phyloP scores from a whole-genome alignment of 257 asterid species.

The Nicotiana tomentosiformis region DNA sequence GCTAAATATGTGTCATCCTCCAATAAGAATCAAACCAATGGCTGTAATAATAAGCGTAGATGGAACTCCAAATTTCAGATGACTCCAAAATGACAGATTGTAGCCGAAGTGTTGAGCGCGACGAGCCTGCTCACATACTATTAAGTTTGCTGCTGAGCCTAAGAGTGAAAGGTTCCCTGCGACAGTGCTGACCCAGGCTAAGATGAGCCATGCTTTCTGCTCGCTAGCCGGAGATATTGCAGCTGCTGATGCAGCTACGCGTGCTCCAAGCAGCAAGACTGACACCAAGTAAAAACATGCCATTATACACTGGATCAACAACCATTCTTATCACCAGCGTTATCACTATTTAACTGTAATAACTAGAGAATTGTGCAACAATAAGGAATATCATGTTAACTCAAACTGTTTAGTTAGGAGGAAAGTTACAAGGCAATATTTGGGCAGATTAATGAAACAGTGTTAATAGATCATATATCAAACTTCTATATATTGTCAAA shows the following conservation, averaged over 20 bases:
- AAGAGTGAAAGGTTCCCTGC: slow-evolving; percentile 83
- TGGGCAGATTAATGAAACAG: no score
- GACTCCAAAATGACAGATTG: slow-evolving; percentile 75
- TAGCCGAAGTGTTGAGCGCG: slow-evolving; percentile 56
- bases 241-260: slow-evolving; percentile 86
- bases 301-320: background rate
- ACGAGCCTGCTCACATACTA: slow-evolving; percentile 96
- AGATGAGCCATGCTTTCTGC: slow-evolving; percentile 84
- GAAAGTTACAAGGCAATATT: no score
- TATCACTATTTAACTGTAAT: no score
- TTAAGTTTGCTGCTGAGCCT: slow-evolving; percentile 95
- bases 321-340: no score
- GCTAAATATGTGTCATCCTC: slow-evolving; percentile 22
- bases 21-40: slow-evolving; percentile 60
- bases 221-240: slow-evolving; percentile 65
- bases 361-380: no score
- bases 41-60: slow-evolving; percentile 77
- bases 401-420: no score
- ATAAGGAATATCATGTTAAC: no score
- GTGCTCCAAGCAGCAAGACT: slow-evolving; percentile 72
- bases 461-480: no score
- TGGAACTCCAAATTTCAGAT: slow-evolving; percentile 82
- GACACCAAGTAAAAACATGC: background rate
- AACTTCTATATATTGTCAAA: no score
- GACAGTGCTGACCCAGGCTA: slow-evolving; percentile 97